Evolutionary conservation across 1,284 basidiomycete genomes (phyloP).

Genomic region (Quambalaria eucalypti): DNA sequence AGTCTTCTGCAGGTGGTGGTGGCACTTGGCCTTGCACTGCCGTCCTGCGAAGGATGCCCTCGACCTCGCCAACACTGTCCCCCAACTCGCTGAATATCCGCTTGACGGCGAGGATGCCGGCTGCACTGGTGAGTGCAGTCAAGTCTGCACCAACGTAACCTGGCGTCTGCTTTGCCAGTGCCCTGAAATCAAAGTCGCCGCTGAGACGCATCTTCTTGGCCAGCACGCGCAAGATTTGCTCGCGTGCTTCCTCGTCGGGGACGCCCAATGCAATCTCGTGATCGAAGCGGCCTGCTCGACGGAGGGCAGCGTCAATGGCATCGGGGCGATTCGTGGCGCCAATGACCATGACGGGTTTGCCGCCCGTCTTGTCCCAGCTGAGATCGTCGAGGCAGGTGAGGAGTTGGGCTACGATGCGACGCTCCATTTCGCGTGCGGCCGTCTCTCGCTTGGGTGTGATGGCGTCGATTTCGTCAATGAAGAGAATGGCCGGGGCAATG

Average conservation of each 20-base stretch:
- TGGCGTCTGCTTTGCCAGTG: constrained; percentile 82
- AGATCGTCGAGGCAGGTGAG: constrained; percentile 91
- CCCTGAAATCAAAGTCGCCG: constrained; percentile 76
- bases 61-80: constrained; percentile 9
- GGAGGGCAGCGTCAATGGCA: constrained; percentile 80
- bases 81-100: constrained; percentile 68
- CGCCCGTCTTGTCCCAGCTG: constrained; percentile 67
- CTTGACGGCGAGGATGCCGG: constrained; percentile 91
- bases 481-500: constrained; percentile 43
- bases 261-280: constrained; percentile 97
- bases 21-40: constrained; percentile 6
- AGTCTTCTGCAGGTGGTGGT: not conserved
- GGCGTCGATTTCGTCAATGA: constrained; percentile 83
- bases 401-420: constrained; percentile 91
- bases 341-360: constrained; percentile 74
- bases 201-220: constrained; percentile 27
- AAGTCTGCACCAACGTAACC: constrained; percentile 96
- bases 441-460: constrained; percentile 96
- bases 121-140: constrained; percentile 78
- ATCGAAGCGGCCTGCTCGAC: constrained; percentile 88
- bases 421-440: constrained; percentile 84
- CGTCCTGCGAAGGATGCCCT: constrained; percentile 13
- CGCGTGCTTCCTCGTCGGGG: constrained; percentile 65
- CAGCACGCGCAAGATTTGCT: constrained; percentile 56
- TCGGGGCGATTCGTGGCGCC: constrained; percentile 94